Conservation (phyloP, 371 early-diverging fungal genomes). For the Syncephalis plumigaleata region DNA sequence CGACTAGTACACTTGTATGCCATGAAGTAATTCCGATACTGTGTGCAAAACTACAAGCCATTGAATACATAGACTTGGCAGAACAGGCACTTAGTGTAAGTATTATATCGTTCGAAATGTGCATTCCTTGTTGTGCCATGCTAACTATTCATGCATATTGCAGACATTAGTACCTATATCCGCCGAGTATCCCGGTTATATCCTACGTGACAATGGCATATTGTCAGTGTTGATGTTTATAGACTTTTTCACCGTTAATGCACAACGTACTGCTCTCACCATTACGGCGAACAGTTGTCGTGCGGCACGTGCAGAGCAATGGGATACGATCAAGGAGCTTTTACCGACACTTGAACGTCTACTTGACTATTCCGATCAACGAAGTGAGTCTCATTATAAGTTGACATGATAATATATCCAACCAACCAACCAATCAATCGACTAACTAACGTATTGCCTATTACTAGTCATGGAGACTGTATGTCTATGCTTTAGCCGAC, state of each 20-base stretch:
- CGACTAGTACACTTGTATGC: conserved; percentile 41
- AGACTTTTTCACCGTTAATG: conserved; percentile 77
- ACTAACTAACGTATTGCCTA: too few relatives aligned
- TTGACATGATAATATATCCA: too few relatives aligned
- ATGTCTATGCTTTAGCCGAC: conserved; percentile 41
- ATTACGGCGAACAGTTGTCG: conserved; percentile 66
- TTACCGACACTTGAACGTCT: conserved; percentile 53
- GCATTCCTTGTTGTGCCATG: too few relatives aligned
- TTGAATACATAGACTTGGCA: conserved; percentile 83
- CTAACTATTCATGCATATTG: too few relatives aligned
- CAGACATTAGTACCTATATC: conserved; percentile 52
- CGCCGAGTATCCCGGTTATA: conserved; percentile 44
- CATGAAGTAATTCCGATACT: conserved; percentile 52
- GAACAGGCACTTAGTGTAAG: conserved; percentile 54
- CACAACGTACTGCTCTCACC: conserved; percentile 65
- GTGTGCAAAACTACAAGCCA: conserved; percentile 53
- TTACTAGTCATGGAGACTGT: conserved; percentile 38
- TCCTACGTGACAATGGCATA: conserved; percentile 64
- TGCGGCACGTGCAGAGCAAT: conserved; percentile 31
- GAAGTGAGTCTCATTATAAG: conserved; percentile 2
- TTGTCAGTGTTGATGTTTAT: conserved; percentile 64
- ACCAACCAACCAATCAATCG: too few relatives aligned
- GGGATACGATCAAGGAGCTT: conserved; percentile 42
- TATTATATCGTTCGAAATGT: too few relatives aligned
- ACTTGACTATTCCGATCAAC: conserved; percentile 45